Evolutionary conservation across 106 monocot genomes (phyloP).

Genomic region (Posidonia australis): DNA sequence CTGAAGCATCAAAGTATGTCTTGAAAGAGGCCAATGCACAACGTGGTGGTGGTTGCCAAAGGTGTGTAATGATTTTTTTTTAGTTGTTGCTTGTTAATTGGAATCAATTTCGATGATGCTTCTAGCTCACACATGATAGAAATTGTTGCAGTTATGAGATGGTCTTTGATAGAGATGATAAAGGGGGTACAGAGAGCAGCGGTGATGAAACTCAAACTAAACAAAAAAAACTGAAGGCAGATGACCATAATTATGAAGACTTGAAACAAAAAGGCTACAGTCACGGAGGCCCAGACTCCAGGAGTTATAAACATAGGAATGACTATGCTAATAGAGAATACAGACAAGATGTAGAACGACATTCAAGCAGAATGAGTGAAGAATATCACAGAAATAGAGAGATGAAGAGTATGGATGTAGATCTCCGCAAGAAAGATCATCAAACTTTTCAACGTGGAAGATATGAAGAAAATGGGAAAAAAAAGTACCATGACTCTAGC

Average conservation of each 20-base stretch:
- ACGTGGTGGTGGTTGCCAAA: slow-evolving; percentile 1
- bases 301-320: neutral
- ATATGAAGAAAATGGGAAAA: neutral
- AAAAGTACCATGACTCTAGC: neutral
- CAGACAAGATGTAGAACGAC: neutral
- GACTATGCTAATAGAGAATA: neutral
- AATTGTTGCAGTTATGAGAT: slow-evolving; percentile 5
- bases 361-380: slow-evolving; percentile 2
- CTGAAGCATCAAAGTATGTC: neutral
- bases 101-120: neutral
- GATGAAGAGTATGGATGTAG: neutral
- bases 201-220: neutral
- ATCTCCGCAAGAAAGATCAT: neutral
- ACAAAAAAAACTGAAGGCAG: neutral
- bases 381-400: neutral
- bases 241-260: neutral
- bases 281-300: neutral
- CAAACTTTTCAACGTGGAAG: neutral
- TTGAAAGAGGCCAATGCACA: slow-evolving; percentile 8
- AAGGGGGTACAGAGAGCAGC: neutral
- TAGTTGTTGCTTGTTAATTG: neutral
- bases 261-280: neutral
- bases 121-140: neutral
- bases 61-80: neutral
- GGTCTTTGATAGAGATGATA: neutral